Base-by-base conservation (phyloP, 1,139 yeast species). In the Scheffersomyces parashehatae region DNA sequence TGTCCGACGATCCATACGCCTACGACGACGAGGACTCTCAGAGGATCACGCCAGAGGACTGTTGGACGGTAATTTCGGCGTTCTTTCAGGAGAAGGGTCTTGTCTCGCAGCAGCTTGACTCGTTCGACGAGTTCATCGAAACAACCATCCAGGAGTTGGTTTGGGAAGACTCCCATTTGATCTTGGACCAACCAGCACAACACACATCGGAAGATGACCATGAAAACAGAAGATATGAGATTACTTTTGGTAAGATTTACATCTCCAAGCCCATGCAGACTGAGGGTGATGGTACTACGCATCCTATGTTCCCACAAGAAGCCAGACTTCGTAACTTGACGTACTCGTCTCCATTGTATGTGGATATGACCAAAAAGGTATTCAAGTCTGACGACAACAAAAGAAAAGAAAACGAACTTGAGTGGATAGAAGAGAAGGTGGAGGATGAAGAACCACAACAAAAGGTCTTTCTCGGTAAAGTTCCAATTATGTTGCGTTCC, bases 281-380 rank as follows among this genome's bases (percentile, higher is more conserved):
- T 15, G 99, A 95, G 73, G 97, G 98, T 29, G 99, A 95, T 70
- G 99, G 99, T 73, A 90, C 96, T 29, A 91, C 98, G n/a, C 95
- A 90, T 59, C 95, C 96, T 13, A 84, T 95, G 86, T 88, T 88
- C 65, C 99, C 99, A 9, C 99, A 95, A 68, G 99, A 95, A 67
- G 99, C 99, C 7, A 81, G 99, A 58, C 77, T 93, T 53, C 83
- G 99, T 70, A 93, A 93, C 64, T 78, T 95, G 68, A 95, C 99
- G 0, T 95, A 95, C 64, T 88, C 97, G 4, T 88, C 97, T 29
- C 97, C 99, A 28, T 77, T 95, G 43, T 93, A 93, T 60, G 97
- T 95, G 36, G 98, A 93, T 61, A 93, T 95, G 89, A 83, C 89
- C 56, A 93, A 93, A 67, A 82, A 88, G 55, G 95, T 93, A 24